Percentiles rank a stretch among this genome's conserved stretches.
These are phyloP conservation scores for Boletus coccyginus DNA, from an alignment of 768 basidiomycete genomes.

Conservation along the genomic window DNA sequence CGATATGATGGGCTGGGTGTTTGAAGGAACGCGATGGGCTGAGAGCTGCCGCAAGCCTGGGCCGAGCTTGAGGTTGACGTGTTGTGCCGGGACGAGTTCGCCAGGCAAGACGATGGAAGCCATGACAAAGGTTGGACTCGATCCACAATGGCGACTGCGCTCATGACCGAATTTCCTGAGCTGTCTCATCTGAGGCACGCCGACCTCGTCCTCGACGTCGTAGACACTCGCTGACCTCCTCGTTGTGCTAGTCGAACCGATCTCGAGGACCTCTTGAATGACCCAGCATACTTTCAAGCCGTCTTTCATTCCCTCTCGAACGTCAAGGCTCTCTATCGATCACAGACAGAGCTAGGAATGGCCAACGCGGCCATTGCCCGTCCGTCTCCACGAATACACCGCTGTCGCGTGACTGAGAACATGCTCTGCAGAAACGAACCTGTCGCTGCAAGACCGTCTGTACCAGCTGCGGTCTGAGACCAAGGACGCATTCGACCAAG, in stretches of 20 bases:
- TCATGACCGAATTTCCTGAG: constrained; percentile 68
- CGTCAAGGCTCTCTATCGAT: constrained; percentile 72
- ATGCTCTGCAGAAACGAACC: constrained; percentile 59
- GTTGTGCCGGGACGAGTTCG: constrained; percentile 68
- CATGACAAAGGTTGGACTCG: constrained; percentile 34
- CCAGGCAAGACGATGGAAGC: constrained; percentile 72
- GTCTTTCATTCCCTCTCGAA: constrained; percentile 74
- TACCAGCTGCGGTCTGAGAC: constrained; percentile 79
- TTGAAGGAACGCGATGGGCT: neutral
- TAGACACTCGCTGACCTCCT: constrained; percentile 10
- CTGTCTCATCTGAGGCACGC: constrained; percentile 69
- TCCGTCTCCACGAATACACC: constrained; percentile 38
- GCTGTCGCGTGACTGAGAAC: constrained; percentile 3
- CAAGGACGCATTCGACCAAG: constrained; percentile 83
- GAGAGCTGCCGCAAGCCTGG: constrained; percentile 67
- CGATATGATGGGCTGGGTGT: constrained; percentile 38
- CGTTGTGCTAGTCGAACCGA: constrained; percentile 67
- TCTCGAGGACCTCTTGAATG: constrained; percentile 83
- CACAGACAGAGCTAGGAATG: constrained; percentile 73
- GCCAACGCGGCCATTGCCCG: constrained; percentile 88
- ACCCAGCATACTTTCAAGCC: constrained; percentile 84
- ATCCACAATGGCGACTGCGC: constrained; percentile 34
- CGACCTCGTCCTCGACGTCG: constrained; percentile 1
- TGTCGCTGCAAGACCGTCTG: constrained; percentile 71
- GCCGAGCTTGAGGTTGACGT: constrained; percentile 81